These are phyloP conservation scores for Evernia prunastri DNA, from an alignment of 495 filamentous ascomycete species.

Conservation along the genomic window DNA sequence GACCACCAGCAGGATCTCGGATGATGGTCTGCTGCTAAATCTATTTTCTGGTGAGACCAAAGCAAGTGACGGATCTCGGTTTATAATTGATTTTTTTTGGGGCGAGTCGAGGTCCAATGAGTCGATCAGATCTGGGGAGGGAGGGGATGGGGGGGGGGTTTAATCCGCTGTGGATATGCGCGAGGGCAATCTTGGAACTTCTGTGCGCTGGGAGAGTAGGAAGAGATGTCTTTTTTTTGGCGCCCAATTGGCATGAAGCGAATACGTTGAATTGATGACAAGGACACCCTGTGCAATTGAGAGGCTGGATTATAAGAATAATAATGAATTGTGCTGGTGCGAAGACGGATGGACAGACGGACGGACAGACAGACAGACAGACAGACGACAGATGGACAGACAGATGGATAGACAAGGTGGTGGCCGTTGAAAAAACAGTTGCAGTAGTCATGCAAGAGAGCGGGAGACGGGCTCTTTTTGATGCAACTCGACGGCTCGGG, in stretches of 20 bases:
- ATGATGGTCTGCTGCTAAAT: neutral
- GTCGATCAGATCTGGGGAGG: constrained; percentile 13
- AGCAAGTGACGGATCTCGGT: constrained; percentile 1
- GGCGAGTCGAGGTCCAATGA: constrained; percentile 5
- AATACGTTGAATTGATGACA: neutral
- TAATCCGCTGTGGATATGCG: constrained; percentile 13
- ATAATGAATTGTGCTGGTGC: neutral
- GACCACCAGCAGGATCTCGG: constrained; percentile 10
- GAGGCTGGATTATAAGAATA: neutral
- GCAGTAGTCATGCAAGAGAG: constrained; percentile 18
- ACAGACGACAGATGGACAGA: neutral
- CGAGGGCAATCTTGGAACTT: constrained; percentile 14
- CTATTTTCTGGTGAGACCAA: neutral
- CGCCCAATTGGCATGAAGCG: constrained; percentile 18
- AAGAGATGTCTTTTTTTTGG: neutral
- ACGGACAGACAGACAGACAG: neutral
- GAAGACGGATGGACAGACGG: neutral
- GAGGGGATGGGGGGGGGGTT: too few relatives aligned
- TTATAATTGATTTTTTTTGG: neutral
- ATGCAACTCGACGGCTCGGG: constrained; percentile 19
- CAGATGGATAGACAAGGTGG: neutral
- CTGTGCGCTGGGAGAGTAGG: constrained; percentile 8
- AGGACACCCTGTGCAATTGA: neutral
- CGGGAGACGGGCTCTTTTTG: constrained; percentile 23
- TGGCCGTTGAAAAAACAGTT: constrained; percentile 5